Base-by-base conservation (phyloP, 1,284 basidiomycete genomes). In the Waitea zeae region DNA sequence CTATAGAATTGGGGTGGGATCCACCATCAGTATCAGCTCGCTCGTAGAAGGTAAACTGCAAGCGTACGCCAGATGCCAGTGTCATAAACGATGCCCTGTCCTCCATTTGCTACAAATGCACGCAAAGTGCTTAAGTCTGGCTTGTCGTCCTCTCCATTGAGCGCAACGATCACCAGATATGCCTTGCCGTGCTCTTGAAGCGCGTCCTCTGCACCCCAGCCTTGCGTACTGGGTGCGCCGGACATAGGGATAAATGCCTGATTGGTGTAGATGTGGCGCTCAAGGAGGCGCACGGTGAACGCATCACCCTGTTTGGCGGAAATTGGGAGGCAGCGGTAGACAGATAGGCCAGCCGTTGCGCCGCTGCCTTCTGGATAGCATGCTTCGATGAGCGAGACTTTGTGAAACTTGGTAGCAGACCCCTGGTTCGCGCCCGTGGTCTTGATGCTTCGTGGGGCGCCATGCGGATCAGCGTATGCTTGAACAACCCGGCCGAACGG, bases 221-320 rank as follows among this genome's bases (percentile, higher is more conserved):
- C 61, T 12, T 45, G 41, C 7, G 24, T 9, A 26, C 9, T 9
- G 6, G 29, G 11, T 14, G 57, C 61, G 14, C 57, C 57, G 1
- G 82, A 80, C 74, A 93, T 81, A 1, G 90, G 89, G 38, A 93
- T 68, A 52, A 95, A 95, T 3, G 80, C 74, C 51, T 90, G 86
- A 42, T 78, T 88, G 3, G 83, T 89, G 48, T 62, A 72, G 12
- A 69, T 62, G 45, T 89, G 86, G 17, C 84, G 59, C 49, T 89
- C 86, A 30, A 89, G 53, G 14, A 73, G 57, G 41, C 59, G 62
- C 37, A 87, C 52, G 31, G 52, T 54, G 42, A 73, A 62, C 12
- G 59, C 59, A 5, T 64, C 67, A 18, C 68, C 66, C 2, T 51
- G 49, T 14, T 48, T 45, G 19, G 71, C 52, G 9, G 59, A 57